phyloP scores from a whole-genome alignment of 176 grass and related monocot species.

The Musa beccarii region DNA sequence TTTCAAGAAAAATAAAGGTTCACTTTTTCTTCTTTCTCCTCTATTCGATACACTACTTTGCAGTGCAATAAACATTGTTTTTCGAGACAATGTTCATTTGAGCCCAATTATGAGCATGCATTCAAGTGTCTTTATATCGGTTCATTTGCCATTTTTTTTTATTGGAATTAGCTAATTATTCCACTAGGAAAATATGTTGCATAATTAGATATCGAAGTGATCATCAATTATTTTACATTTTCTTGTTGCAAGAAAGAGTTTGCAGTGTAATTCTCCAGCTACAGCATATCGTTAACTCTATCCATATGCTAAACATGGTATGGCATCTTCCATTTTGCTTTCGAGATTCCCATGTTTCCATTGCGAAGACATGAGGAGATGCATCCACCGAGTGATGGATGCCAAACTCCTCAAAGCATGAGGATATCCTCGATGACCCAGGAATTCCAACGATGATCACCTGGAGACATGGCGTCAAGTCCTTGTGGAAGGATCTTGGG shows the following conservation, averaged over 20 bases:
- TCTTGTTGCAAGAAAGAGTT: too few species aligned
- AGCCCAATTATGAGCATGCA: too few species aligned
- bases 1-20: too few species aligned
- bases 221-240: too few species aligned
- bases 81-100: too few species aligned
- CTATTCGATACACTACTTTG: neutral
- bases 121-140: too few species aligned
- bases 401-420: neutral
- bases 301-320: neutral
- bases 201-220: too few species aligned
- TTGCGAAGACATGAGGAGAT: slow-evolving; percentile 18
- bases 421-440: neutral
- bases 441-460: slow-evolving; percentile 78
- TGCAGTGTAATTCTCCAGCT: neutral
- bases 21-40: too few species aligned
- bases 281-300: neutral
- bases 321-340: neutral
- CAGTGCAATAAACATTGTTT: too few species aligned
- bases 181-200: too few species aligned
- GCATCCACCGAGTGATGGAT: neutral
- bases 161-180: too few species aligned
- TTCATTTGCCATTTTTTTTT: too few species aligned
- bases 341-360: slow-evolving; percentile 13
- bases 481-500: slow-evolving; percentile 92
- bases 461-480: slow-evolving; percentile 84